Evolutionary conservation across 1,284 basidiomycete species (phyloP).

Genomic region (Heterobasidion parviporum): DNA sequence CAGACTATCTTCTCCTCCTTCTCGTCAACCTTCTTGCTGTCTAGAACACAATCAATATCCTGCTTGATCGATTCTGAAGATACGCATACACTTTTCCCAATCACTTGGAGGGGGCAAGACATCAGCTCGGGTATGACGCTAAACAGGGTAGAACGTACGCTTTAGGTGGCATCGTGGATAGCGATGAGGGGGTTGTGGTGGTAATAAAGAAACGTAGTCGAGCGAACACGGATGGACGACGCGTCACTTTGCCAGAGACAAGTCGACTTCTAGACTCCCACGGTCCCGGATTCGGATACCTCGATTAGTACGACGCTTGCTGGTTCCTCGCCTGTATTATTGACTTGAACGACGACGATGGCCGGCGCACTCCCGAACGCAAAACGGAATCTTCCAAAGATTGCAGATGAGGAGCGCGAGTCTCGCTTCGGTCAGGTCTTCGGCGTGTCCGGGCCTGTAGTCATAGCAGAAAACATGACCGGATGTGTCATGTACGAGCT

Average conservation of each 20-base stretch:
- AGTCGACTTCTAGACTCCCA: background rate
- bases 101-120: slow-evolving; percentile 44
- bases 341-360: slow-evolving; percentile 33
- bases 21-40: slow-evolving; percentile 74
- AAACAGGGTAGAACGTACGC: slow-evolving; percentile 14
- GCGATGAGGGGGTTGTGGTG: background rate
- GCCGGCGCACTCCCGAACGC: slow-evolving; percentile 91
- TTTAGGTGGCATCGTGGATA: slow-evolving; percentile 73
- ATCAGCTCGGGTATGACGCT: background rate
- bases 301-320: no score
- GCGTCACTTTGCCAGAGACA: slow-evolving; percentile 6
- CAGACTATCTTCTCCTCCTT: slow-evolving; percentile 88
- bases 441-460: slow-evolving; percentile 94
- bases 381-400: slow-evolving; percentile 78
- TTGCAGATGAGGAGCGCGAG: slow-evolving; percentile 86
- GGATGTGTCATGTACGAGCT: slow-evolving; percentile 97
- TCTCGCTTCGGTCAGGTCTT: slow-evolving; percentile 86
- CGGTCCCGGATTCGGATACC: background rate
- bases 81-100: slow-evolving; percentile 88
- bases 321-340: background rate
- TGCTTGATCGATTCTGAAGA: background rate
- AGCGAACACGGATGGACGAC: slow-evolving; percentile 5
- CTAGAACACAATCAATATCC: slow-evolving; percentile 27
- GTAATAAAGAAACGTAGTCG: slow-evolving; percentile 1
- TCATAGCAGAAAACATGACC: slow-evolving; percentile 94